Base-by-base conservation (phyloP, 305 asterid genomes). In the Fraxinus sp. region DNA sequence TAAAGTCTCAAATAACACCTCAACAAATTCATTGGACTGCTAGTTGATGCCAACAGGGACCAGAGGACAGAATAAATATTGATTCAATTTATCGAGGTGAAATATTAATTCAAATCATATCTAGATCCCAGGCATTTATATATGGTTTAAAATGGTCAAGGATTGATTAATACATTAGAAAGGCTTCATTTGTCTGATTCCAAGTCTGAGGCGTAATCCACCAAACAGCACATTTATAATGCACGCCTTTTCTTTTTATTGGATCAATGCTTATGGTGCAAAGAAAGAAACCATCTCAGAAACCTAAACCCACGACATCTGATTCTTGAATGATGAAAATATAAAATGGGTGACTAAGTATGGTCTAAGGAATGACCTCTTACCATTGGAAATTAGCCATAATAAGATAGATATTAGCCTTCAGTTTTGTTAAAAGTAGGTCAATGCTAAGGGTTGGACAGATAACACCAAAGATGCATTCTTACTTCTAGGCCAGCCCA, bases 1-100 rank as follows among this genome's bases (percentile, higher is more conserved):
- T 37, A 74, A 11, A 49, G 59, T 78, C 70, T 57, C 79, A 20
- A 80, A 83, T 64, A 62, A 46, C 73, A 33, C 74, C 37, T 26
- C 37, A 26, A 68, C 36, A 66, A 68, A 68, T 11, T 68, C 36
- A 68, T 28, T 68, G 36, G 33, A 26, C 74, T 28, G 37, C 74
- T 28, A 68, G 74, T 8, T 10, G 20, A 26, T 28, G 7, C 20
- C 74, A 68, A 24, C 37, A 26, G 36, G 18, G 37, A 28, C 74
- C 33, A 7, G 20, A 68, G 35, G 74, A 68, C 26, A 68, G 18
- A 68, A 28, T 68, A 68, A 68, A 68, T 11, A 33, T 11, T 68
- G n/a, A 10, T 68, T 68, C 74, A 68, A 68, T 13, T 68, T 68
- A 68, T 68, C 37, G 36, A 68, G 36, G 37, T 28, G 36, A 68